Evolutionary conservation across 495 filamentous ascomycete genomes (phyloP).

Genomic region (Lophiostoma macrostomum): DNA sequence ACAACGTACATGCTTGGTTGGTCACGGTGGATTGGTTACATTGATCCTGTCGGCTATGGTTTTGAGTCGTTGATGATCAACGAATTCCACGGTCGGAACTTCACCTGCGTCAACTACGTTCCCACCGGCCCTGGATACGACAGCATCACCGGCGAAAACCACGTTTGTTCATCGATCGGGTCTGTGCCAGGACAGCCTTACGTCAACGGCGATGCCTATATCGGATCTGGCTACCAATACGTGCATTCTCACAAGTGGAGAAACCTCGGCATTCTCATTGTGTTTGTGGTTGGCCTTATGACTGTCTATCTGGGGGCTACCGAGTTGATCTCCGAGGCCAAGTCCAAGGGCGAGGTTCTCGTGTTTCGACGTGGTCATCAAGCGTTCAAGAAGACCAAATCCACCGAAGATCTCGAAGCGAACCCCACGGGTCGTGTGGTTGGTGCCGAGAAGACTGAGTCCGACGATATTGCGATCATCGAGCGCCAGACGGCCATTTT

Average conservation of each 20-base stretch:
- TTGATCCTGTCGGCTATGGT: conserved; percentile 81
- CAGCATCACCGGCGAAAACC: conserved; percentile 41
- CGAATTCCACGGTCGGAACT: conserved; percentile 69
- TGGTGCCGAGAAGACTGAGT: conserved; percentile 45
- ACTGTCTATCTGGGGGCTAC: conserved; percentile 64
- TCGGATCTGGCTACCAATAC: conserved; percentile 60
- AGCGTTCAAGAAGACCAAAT: conserved; percentile 55
- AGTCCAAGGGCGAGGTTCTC: conserved; percentile 85
- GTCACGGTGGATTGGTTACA: conserved; percentile 84
- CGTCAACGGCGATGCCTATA: conserved; percentile 68
- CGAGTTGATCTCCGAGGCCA: conserved; percentile 72
- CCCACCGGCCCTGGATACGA: conserved; percentile 55
- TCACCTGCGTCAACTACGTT: conserved; percentile 60
- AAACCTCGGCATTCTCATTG: conserved; percentile 77
- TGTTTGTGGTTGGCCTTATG: conserved; percentile 67
- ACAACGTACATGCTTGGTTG: conserved; percentile 72
- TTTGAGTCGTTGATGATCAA: conserved; percentile 91
- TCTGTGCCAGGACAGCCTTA: conserved; percentile 53
- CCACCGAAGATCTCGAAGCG: conserved; percentile 51
- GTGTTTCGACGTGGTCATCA: conserved; percentile 78
- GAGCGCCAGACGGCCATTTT: conserved; percentile 72
- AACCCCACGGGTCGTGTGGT: conserved; percentile 43
- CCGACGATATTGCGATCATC: conserved; percentile 48
- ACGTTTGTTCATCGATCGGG: conserved; percentile 62
- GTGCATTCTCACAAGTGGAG: conserved; percentile 65